Evolutionary conservation across 129 eudicot species (phyloP), one percentile per base, ranked within the genome.

Genomic region (Silybum marianum): DNA sequence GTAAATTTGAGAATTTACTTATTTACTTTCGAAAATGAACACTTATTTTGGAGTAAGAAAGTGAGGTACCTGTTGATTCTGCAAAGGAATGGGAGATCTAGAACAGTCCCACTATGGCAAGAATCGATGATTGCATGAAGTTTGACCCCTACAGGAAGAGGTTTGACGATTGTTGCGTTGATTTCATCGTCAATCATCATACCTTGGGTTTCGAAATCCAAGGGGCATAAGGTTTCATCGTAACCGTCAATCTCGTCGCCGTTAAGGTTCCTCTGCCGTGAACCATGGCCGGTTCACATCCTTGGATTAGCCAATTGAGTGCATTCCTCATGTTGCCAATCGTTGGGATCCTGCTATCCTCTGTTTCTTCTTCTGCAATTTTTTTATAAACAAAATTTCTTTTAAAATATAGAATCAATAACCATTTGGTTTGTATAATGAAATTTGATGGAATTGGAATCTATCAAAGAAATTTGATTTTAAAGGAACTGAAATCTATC

Each of bases 111-210:
- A 77, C 99, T 96, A 71, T 96, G 99, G 82, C 99, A 96, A 69
- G 99, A 85, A 87, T 96, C 99, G 36, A 96, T 88, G 36, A 96
- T 90, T n/a, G 99, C 97, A 80, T 96, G 99, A 76, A 96, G 99
- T 86, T 85, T 93, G 67, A 81, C 99, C 19, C 99, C 98, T 9
- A 60, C 69, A 13, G 93, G 93, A 81, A 96, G 91, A 81, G 98
- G 97, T 74, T 87, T 91, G 68, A 96, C 97, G 28, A 96, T 81
- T 60, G 87, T 78, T 68, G 90, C 89, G 72, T 96, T 96, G 77
- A 96, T 90, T 84, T 96, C 99, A 78, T 96, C 97, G 73, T 93
- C 99, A 14, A 96, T 89, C 77, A 96, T 93, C 98, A 96, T 96
- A 22, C 99, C 98, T 79, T 91, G 90, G 6, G 98, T 96, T 86